phyloP scores from a whole-genome alignment of 2,329 filamentous ascomycete genomes.

The Whalleya microplaca region DNA sequence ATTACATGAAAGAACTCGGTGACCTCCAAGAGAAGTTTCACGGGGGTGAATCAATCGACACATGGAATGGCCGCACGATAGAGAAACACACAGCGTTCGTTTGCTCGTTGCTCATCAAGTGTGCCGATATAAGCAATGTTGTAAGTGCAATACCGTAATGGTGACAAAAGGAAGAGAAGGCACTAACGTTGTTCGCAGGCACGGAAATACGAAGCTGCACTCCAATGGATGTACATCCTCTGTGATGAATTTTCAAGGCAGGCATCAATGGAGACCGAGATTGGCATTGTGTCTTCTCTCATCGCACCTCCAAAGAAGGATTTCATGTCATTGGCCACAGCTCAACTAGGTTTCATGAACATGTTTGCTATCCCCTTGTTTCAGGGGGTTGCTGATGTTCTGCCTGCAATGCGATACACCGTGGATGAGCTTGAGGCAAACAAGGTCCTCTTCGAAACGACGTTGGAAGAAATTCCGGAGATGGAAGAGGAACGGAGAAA shows the following conservation, averaged over 20 bases:
- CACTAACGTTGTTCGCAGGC: slow-evolving; percentile 59
- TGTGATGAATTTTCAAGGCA: slow-evolving; percentile 95
- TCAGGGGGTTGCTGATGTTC: slow-evolving; percentile 80
- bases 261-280: slow-evolving; percentile 85
- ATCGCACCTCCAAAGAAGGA: slow-evolving; percentile 86
- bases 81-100: slow-evolving; percentile 78
- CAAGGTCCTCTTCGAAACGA: slow-evolving; percentile 71
- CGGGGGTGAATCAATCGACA: slow-evolving; percentile 66
- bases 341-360: slow-evolving; percentile 96
- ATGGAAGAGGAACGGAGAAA: slow-evolving; percentile 45
- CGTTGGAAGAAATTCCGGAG: slow-evolving; percentile 65
- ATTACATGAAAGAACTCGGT: slow-evolving; percentile 91
- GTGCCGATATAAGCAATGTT: slow-evolving; percentile 98
- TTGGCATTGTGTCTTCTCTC: slow-evolving; percentile 85
- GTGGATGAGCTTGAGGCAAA: slow-evolving; percentile 82
- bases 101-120: slow-evolving; percentile 96
- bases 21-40: slow-evolving; percentile 78
- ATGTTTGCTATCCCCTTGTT: slow-evolving; percentile 94
- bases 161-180: not conserved
- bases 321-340: slow-evolving; percentile 77
- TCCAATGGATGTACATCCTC: slow-evolving; percentile 90
- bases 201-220: slow-evolving; percentile 78
- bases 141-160: slow-evolving; percentile 57
- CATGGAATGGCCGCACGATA: slow-evolving; percentile 76
- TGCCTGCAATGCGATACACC: slow-evolving; percentile 83